phyloP scores from a whole-genome alignment of 345 rosid species.

The Populus euphratica region DNA sequence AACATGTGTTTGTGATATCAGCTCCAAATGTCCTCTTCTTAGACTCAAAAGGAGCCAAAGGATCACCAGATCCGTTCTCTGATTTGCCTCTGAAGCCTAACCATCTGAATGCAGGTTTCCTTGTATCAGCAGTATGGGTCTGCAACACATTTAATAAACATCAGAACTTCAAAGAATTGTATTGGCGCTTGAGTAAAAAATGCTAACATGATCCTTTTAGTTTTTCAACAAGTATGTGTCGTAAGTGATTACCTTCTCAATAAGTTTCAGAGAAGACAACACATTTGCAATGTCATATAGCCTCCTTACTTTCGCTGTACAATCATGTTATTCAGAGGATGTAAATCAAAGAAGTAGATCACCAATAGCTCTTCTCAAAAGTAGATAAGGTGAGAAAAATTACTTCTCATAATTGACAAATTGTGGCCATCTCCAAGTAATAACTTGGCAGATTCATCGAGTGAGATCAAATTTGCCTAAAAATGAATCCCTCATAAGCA shows the following conservation, averaged over 20 bases:
- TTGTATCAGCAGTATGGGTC: constrained; percentile 25
- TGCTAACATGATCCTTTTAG: background rate
- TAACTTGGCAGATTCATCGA: constrained; percentile 33
- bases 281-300: constrained; percentile 37
- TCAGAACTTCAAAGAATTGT: constrained; percentile 1
- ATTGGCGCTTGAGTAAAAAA: background rate
- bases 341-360: background rate
- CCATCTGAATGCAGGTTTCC: constrained; percentile 38
- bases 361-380: background rate
- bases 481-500: background rate
- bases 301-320: constrained; percentile 37
- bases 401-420: constrained; percentile 27
- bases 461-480: constrained; percentile 27
- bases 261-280: constrained; percentile 31
- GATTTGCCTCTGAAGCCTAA: constrained; percentile 21
- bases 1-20: constrained; percentile 27
- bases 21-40: constrained; percentile 32
- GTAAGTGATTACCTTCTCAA: constrained; percentile 20
- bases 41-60: constrained; percentile 1
- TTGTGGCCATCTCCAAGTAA: constrained; percentile 29
- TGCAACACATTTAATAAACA: constrained; percentile 16
- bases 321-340: background rate
- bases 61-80: background rate
- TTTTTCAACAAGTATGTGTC: background rate
- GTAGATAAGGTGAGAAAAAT: background rate